These are phyloP conservation scores for Didymella lethalis DNA, from an alignment of 2,329 filamentous ascomycete species.

Conservation along the genomic window DNA sequence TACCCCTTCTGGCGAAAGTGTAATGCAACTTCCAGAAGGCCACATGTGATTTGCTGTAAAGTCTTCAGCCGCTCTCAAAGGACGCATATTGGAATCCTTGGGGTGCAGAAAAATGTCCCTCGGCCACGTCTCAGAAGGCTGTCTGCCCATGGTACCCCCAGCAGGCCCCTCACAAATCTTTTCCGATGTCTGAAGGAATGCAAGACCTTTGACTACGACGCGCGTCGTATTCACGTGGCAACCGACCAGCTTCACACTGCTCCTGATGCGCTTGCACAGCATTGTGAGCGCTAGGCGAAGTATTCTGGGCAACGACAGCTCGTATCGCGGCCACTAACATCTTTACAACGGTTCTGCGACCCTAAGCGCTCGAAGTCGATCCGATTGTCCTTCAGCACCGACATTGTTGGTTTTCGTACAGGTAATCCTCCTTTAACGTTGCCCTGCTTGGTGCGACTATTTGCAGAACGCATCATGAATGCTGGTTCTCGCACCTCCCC, in stretches of 20 bases:
- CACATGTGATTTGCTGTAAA: conserved; percentile 14
- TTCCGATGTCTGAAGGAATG: conserved; percentile 28
- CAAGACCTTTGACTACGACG: conserved; percentile 29
- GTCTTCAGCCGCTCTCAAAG: conserved; percentile 5
- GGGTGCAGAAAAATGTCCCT: conserved; percentile 6
- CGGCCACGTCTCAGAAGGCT: conserved; percentile 15
- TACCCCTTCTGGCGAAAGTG: conserved; percentile 18
- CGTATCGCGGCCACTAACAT: conserved; percentile 3
- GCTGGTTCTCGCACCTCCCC: not conserved
- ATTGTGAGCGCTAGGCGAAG: conserved; percentile 17
- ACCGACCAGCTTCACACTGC: conserved; percentile 21
- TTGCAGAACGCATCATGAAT: not conserved
- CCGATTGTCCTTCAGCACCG: not conserved
- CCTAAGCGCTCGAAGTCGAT: not conserved
- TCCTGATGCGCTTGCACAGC: conserved; percentile 29
- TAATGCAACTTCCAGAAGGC: conserved; percentile 12
- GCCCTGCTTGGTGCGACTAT: not conserved
- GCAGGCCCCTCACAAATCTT: conserved; percentile 14
- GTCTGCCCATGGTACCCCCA: conserved; percentile 2
- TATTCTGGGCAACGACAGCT: conserved; percentile 21
- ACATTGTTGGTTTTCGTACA: not conserved
- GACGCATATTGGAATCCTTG: conserved; percentile 24
- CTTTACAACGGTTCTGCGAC: not conserved
- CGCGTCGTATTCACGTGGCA: conserved; percentile 41
- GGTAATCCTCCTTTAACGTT: not conserved